Base-by-base conservation (phyloP, 1,139 yeast genomes). In the Pichia cactophila region DNA sequence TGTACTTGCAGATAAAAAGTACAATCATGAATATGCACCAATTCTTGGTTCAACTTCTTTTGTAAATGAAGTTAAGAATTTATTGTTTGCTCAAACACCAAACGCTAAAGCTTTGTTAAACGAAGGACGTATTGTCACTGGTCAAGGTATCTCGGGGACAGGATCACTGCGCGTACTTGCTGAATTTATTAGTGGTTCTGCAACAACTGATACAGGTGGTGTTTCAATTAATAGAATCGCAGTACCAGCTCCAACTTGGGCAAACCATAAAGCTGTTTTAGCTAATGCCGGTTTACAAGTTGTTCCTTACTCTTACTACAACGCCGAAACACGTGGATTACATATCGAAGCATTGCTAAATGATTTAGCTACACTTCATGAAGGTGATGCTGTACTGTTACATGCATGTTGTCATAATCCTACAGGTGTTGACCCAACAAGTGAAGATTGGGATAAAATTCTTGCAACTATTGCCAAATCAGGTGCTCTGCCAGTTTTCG, bases 331-430 rank as follows among this genome's bases (percentile, higher is more conserved):
- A 60, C 78, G 81, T 63, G 74, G 73, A 46, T 69, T 82, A 60
- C 78, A 79, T 58, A 71, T 76, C 51, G 79, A 71, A 26, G 75
- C 74, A 47, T 71, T 83, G 73, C 50, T 74, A 23, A 54, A 56
- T 10, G 72, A 71, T 45, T 56, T 75, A 39, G 50, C 61, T 5
- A 56, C 56, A 2, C 77, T 78, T 44, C 74, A 71, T 29, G 67
- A 72, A 20, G 83, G 79, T 33, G 74, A 85, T 17, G 77, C 86
- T 54, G 82, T 90, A 37, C 70, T 90, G 50, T 74, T 90, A 54
- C 97, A 90, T 69, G 95, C 96, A 6, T 89, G 97, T 64, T 94
- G 97, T 61, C 97, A 90, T 72, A 90, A 90, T 69, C 97, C 97
- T 41, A 90, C 97, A 14, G 97, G 97, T 35, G 81, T 90, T 55